phyloP scores from a whole-genome alignment of 805 yeast species.

The Candida cerambycidarum region DNA sequence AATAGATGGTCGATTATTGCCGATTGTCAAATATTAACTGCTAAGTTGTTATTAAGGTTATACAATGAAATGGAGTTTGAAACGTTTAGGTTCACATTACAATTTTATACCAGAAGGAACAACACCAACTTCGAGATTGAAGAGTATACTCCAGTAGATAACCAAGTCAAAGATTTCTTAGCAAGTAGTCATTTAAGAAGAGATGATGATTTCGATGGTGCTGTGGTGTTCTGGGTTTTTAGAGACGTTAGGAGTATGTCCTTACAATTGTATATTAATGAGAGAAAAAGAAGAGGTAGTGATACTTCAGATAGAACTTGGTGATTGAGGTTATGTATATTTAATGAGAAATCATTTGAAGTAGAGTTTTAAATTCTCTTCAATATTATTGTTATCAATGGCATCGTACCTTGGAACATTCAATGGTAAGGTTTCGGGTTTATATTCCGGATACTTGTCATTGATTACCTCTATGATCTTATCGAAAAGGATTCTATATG shows the following conservation, averaged over 20 bases:
- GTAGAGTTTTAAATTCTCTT: neutral
- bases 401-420: slow-evolving; percentile 7
- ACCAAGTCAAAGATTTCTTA: slow-evolving; percentile 13
- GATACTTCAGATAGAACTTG: slow-evolving; percentile 4
- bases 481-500: slow-evolving; percentile 51
- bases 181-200: slow-evolving; percentile 6
- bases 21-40: slow-evolving; percentile 18
- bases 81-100: slow-evolving; percentile 17
- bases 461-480: slow-evolving; percentile 41
- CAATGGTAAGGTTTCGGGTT: slow-evolving; percentile 5
- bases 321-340: neutral
- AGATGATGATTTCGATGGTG: slow-evolving; percentile 22
- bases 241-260: slow-evolving; percentile 24
- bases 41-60: slow-evolving; percentile 17
- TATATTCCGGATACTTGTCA: slow-evolving; percentile 24
- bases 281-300: slow-evolving; percentile 9
- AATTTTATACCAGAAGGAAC: slow-evolving; percentile 13
- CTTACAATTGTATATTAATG: slow-evolving; percentile 17
- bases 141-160: slow-evolving; percentile 7
- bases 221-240: slow-evolving; percentile 24
- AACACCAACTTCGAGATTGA: slow-evolving; percentile 11
- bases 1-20: slow-evolving; percentile 20
- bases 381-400: slow-evolving; percentile 8
- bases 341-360: neutral
- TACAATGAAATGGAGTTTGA: slow-evolving; percentile 23